A percentile compares a stretch with the other conserved stretches of the same genome.
These are phyloP conservation scores for Neofusicoccum sp. DNA, from an alignment of 2,329 filamentous ascomycete species.

Conservation along the genomic window DNA sequence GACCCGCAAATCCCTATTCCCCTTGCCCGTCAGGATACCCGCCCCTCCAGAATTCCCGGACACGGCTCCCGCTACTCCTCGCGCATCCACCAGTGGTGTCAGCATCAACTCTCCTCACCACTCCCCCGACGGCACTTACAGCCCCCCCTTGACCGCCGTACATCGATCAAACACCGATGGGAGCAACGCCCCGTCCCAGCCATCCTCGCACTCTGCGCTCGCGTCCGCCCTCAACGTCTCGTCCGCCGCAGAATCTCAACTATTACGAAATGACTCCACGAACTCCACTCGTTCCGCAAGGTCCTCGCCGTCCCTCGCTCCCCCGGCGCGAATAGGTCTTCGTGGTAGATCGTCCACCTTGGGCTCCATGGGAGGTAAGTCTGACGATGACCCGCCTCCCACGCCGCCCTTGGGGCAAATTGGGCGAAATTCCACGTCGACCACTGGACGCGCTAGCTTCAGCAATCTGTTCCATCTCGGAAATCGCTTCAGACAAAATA, in stretches of 20 bases:
- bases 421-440: conserved; percentile 77
- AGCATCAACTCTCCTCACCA: conserved; percentile 38
- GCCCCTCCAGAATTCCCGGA: conserved; percentile 49
- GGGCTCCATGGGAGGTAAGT: conserved; percentile 75
- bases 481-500: conserved; percentile 77
- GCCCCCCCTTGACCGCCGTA: conserved; percentile 41
- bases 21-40: conserved; percentile 75
- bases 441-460: conserved; percentile 85
- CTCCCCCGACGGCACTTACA: conserved; percentile 42
- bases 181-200: conserved; percentile 39
- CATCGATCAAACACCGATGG: conserved; percentile 31
- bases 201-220: conserved; percentile 56
- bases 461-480: conserved; percentile 81
- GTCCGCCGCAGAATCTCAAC: conserved; percentile 44
- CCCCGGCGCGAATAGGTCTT: conserved; percentile 60
- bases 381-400: conserved; percentile 69
- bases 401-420: conserved; percentile 49
- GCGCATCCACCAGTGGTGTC: conserved; percentile 45
- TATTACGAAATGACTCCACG: conserved; percentile 63
- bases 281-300: conserved; percentile 67
- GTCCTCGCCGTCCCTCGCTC: conserved; percentile 60
- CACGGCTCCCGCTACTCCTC: conserved; percentile 47
- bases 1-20: conserved; percentile 81
- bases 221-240: conserved; percentile 32
- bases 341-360: conserved; percentile 87